Conservation (phyloP, 192 early-diverging fungal genomes). For the Coemansia sp. region DNA sequence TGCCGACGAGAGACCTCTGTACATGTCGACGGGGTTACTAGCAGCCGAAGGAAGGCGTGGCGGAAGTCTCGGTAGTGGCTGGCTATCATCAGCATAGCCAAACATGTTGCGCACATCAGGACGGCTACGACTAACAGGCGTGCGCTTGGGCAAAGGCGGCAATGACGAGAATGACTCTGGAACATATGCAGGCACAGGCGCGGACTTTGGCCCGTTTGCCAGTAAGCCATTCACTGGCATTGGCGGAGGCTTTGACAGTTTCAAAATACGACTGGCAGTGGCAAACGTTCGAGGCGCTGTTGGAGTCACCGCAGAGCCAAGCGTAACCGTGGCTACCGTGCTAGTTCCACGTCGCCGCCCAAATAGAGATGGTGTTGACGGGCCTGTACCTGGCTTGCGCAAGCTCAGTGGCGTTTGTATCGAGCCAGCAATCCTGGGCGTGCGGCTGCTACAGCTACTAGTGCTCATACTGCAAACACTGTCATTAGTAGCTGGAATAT, state of each 20-base stretch:
- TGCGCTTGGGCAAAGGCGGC: slow-evolving; percentile 2
- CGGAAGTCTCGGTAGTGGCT: slow-evolving; percentile 1
- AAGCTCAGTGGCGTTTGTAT: not conserved
- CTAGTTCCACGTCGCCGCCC: not conserved
- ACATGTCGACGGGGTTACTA: not conserved
- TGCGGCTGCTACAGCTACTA: not conserved
- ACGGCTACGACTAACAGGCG: not conserved
- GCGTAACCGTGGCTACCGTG: not conserved
- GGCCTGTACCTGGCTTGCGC: not conserved
- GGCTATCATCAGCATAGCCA: slow-evolving; percentile 3
- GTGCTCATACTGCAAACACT: not conserved
- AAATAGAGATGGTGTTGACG: not conserved
- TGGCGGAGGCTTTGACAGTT: not conserved
- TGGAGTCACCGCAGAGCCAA: slow-evolving; percentile 6
- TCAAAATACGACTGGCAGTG: slow-evolving; percentile 1
- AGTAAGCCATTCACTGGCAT: not conserved
- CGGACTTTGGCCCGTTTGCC: not conserved
- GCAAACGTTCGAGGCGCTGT: not conserved
- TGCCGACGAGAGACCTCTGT: not conserved
- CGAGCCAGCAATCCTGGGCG: not conserved
- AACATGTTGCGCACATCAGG: slow-evolving; percentile 3
- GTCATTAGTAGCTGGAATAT: slow-evolving; percentile 7
- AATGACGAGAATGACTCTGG: slow-evolving; percentile 1
- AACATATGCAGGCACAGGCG: not conserved
- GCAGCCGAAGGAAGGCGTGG: not conserved